A percentile compares a stretch with the other conserved stretches of the same genome.
phyloP scores from a whole-genome alignment of 305 asterid species.

The Fraxinus dipetala region DNA sequence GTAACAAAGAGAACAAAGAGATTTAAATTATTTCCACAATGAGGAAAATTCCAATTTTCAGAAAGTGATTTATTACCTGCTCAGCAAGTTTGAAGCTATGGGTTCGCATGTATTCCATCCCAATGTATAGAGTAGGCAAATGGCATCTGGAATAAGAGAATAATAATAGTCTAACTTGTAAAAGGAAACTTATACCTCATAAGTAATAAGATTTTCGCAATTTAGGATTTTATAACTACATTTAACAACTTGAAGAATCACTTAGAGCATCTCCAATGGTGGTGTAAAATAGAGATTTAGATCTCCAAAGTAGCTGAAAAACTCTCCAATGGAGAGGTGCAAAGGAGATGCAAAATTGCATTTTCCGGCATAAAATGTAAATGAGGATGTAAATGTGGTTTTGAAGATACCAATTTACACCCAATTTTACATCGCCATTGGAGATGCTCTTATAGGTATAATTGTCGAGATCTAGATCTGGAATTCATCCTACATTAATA shows the following conservation, averaged over 20 bases:
- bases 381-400: no score
- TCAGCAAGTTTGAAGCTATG: constrained; percentile 98
- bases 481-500: not conserved
- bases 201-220: constrained; percentile 24
- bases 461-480: not conserved
- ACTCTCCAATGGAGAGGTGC: no score
- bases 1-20: constrained; percentile 12
- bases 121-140: constrained; percentile 87
- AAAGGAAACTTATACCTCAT: constrained; percentile 10
- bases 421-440: no score
- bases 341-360: no score
- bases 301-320: no score
- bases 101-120: constrained; percentile 98
- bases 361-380: no score
- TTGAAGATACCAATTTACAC: no score
- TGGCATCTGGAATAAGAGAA: constrained; percentile 77
- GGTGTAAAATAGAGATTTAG: no score
- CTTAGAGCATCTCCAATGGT: not conserved
- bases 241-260: constrained; percentile 5
- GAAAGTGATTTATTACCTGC: constrained; percentile 56
- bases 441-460: no score
- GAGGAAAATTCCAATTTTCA: constrained; percentile 4
- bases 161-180: constrained; percentile 33
- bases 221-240: not conserved
- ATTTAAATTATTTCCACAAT: constrained; percentile 12